Percentiles rank a stretch among this genome's conserved stretches.
These are phyloP conservation scores for Leccinum boreale DNA, from an alignment of 768 basidiomycete genomes.

Conservation along the genomic window DNA sequence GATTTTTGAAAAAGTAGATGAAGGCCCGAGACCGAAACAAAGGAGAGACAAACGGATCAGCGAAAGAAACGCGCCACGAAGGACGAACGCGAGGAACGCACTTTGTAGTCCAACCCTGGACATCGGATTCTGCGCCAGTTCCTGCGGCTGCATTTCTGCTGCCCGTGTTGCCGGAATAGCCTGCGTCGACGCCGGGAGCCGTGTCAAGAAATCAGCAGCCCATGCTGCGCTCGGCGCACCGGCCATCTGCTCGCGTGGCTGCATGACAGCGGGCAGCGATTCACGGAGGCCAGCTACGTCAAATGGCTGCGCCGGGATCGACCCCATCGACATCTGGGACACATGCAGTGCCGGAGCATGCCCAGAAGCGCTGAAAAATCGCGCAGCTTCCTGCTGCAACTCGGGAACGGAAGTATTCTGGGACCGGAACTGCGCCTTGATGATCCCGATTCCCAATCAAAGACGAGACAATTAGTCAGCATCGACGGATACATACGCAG, in stretches of 20 bases:
- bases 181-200: constrained; percentile 22
- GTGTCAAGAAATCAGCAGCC: constrained; percentile 58
- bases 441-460: background rate
- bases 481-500: background rate
- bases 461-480: background rate
- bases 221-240: constrained; percentile 37
- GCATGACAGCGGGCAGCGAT: constrained; percentile 19
- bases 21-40: background rate
- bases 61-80: background rate
- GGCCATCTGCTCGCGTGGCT: constrained; percentile 17
- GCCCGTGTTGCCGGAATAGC: background rate
- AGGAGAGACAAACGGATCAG: background rate
- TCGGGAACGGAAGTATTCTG: constrained; percentile 39
- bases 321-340: constrained; percentile 14
- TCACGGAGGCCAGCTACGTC: constrained; percentile 48
- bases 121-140: constrained; percentile 3
- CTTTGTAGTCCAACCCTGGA: constrained; percentile 12
- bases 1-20: background rate
- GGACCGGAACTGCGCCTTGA: constrained; percentile 56
- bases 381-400: constrained; percentile 63
- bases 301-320: constrained; percentile 42
- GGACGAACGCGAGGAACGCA: constrained; percentile 8
- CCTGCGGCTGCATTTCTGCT: constrained; percentile 9
- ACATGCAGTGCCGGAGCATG: constrained; percentile 28
- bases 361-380: constrained; percentile 52